Evolutionary conservation across 2,329 filamentous ascomycete genomes (phyloP).

Genomic region (Apiospora koreana): DNA sequence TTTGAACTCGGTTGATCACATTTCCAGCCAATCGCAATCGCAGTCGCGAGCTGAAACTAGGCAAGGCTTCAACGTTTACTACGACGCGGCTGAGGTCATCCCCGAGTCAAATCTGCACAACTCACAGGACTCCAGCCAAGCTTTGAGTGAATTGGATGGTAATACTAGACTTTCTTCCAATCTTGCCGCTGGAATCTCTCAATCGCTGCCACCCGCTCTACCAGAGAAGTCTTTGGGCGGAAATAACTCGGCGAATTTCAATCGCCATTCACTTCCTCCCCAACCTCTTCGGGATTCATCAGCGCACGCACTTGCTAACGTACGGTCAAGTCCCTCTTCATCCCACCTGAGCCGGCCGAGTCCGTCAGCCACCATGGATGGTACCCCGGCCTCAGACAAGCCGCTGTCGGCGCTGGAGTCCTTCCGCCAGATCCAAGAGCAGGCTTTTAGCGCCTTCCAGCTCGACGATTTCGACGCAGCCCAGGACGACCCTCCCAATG

Average conservation of each 20-base stretch:
- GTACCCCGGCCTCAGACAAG: constrained; percentile 10
- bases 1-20: constrained; percentile 12
- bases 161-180: constrained; percentile 26
- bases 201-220: constrained; percentile 1
- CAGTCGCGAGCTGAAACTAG: constrained; percentile 18
- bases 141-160: constrained; percentile 27
- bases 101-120: constrained; percentile 18
- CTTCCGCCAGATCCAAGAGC: constrained; percentile 24
- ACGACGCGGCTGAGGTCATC: constrained; percentile 21
- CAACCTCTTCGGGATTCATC: neutral
- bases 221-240: constrained; percentile 12
- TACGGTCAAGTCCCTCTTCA: neutral
- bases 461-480: neutral
- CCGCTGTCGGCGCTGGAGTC: constrained; percentile 26
- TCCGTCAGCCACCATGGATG: constrained; percentile 12
- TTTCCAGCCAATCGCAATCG: constrained; percentile 22
- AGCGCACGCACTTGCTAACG: neutral
- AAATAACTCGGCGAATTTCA: neutral
- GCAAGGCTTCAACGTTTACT: constrained; percentile 23
- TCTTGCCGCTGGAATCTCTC: constrained; percentile 16
- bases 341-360: neutral
- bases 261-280: neutral
- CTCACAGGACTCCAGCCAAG: constrained; percentile 26
- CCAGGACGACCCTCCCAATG: neutral
- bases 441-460: constrained; percentile 18